Base-by-base conservation (phyloP, 2,329 filamentous ascomycete species). In the Diaporthe batatas region DNA sequence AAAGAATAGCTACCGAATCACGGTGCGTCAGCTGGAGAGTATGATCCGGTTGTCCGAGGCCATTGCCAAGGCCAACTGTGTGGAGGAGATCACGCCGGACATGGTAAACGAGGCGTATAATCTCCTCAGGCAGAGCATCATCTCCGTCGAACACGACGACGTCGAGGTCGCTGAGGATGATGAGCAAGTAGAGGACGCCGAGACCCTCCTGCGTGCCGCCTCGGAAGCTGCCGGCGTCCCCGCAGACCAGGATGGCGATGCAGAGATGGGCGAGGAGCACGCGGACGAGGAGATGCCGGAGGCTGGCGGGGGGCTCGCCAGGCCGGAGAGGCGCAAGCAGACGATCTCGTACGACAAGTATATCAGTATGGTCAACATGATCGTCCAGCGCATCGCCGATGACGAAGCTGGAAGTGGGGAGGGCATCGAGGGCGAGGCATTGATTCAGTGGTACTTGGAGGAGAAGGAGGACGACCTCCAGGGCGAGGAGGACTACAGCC, bases 31-130 rank as follows among this genome's bases (percentile, higher is more conserved):
- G 82, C 88, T 99, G 2, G 96, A 99, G 84, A 96, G 93, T 80
- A 91, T 99, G 88, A 98, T 99, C 77, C 94, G 96, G 76, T 86
- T 99, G 71, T 96, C 93, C 70, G 96, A 99, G 83, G 96, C 96
- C n/a, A 98, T 99, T 77, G 96, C 96, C 73, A 98, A 98, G 83
- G 94, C 95, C 73, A 98, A 98, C 81, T 99, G 96, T 80, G 94
- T 98, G 18, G 93, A 96, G 78, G 95, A 98, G 75, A 93, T 99
- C 74, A 91, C 91, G 0, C 88, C 93, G 1, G 89, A 90, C 0
- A 97, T 98, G 83, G 96, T 99, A 21, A 89, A 93, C 53, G 96
- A 99, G 83, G 96, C 96, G 0, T 98, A 93, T 82, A 94, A 96
- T 77, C 89, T 99, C 12, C 89, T 99, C 16, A 89, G 95, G 54